phyloP scores from a whole-genome alignment of 2,329 filamentous ascomycete species.

The Chaetoscypha palmicola region DNA sequence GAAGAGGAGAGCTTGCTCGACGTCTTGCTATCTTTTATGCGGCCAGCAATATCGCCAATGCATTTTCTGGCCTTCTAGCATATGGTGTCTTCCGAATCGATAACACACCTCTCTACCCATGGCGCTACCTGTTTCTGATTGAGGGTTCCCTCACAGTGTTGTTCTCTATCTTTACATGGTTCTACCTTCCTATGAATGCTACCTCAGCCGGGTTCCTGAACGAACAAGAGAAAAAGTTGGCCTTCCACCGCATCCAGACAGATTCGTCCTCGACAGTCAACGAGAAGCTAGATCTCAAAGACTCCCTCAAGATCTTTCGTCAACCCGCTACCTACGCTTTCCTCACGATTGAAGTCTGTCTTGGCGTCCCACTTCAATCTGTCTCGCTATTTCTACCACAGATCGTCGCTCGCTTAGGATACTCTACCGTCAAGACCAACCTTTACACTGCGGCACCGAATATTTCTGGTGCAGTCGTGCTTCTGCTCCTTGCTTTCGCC shows the following conservation, averaged over 20 bases:
- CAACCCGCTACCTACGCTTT: conserved; percentile 38
- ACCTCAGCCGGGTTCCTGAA: conserved; percentile 28
- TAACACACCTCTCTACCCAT: conserved; percentile 39
- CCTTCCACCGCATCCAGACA: conserved; percentile 30
- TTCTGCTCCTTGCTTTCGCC: conserved; percentile 64
- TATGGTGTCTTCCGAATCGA: conserved; percentile 46
- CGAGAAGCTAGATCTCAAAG: conserved; percentile 44
- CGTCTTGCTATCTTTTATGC: conserved; percentile 70
- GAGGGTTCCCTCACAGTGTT: conserved; percentile 31
- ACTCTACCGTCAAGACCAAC: conserved; percentile 55
- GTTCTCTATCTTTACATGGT: conserved; percentile 31
- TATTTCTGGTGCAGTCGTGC: conserved; percentile 63
- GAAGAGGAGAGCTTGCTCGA: conserved; percentile 62
- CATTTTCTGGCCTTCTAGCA: conserved; percentile 42
- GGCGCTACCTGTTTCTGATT: conserved; percentile 47
- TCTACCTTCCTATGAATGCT: conserved; percentile 32
- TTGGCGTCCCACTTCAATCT: conserved; percentile 52
- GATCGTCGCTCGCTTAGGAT: conserved; percentile 44
- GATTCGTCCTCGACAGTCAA: conserved; percentile 60
- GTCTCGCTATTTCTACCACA: conserved; percentile 49
- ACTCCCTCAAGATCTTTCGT: conserved; percentile 45
- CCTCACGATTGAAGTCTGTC: conserved; percentile 48
- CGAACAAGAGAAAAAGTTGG: conserved; percentile 29
- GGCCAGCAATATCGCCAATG: conserved; percentile 65
- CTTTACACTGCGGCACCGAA: conserved; percentile 79